Base-by-base conservation (phyloP, 1,284 basidiomycete genomes). In the Schizopora paradoxa region DNA sequence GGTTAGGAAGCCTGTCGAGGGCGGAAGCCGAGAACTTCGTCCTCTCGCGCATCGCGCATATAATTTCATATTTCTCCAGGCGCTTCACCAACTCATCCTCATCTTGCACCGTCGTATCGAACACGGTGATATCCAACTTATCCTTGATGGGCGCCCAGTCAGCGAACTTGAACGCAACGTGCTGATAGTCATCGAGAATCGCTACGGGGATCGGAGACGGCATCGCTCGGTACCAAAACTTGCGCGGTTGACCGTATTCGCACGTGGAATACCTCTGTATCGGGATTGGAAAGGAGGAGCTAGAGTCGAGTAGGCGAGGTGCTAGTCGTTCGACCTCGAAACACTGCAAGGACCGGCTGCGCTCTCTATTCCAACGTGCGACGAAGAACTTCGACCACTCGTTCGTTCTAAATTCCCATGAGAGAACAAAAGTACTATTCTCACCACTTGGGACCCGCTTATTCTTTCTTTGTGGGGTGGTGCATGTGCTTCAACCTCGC, bases 41-140 rank as follows among this genome's bases (percentile, higher is more conserved):
- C 27, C 81, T 66, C 58, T 84, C 82, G 45, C 81, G 67, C 80
- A 83, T 84, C 3, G 78, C 70, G 56, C 75, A 77, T n/a, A 84
- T 67, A 29, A 84, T 72, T 4, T 73, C 59, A 60, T 75, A 83
- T 0, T 69, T 66, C 36, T 67, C 53, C 31, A 84, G 66, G 34
- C 77, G 66, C 33, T 67, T 54, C 2, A 69, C 70, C 2, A 83
- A 67, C 16, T 60, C 59, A 58, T 73, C 68, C 55, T 78, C 75
- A 46, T 76, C 70, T 10, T 60, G 57, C 27, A 81, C 59, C 1
- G 78, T 77, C 39, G 79, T 72, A 3, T 64, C 63, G 60, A 71
- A 78, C 25, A 74, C 67, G 51, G 77, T 70, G 45, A 77, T 61
- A 6, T 55, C 41, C 21, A 69, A 58, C 41, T 61, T 65, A 40